Evolutionary conservation across 2,329 filamentous ascomycete genomes (phyloP), one percentile per base, ranked within the genome.

Genomic region (Colletotrichum horii): DNA sequence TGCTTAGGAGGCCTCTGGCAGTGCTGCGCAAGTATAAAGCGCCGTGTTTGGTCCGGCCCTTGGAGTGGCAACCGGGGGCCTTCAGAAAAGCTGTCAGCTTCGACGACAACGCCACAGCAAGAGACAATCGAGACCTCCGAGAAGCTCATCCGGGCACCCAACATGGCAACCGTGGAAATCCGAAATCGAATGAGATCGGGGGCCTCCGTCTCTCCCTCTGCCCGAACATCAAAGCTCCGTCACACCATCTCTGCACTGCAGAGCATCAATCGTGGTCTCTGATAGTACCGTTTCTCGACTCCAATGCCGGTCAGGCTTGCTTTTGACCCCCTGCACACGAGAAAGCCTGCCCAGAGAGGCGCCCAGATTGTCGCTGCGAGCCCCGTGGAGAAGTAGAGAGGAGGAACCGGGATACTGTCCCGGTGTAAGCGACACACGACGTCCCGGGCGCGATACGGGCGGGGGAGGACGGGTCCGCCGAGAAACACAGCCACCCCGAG

Each of bases 401-500:
- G 34, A 60, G n/a, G 55, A 75, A 68, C 56, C 38, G 64, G 56
- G 70, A 75, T 68, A 24, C 28, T 52, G 73, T 26, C 43, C 73
- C 73, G 64, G 64, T 56, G 48, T 68, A 64, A 28, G 55, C 73
- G 73, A 65, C 60, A 67, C 55, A 73, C 70, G 43, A 65, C 64
- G n/a, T 58, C n/a, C 64, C 73, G 73, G 70, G 70, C 73, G 70
- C 69, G 70, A 75, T 72, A 64, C 70, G 70, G 70, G 73, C 64
- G 69, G 62, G 73, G 66, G 43, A 68, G 22, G 38, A 75, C 70
- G 64, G 73, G 64, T 75, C 73, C 58, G 73, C 73, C 70, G 56
- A 75, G 73, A 73, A 75, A 75, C 73, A 75, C 70, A 75, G 73
- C 73, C 70, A 75, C 70, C 62, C 73, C 73, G 73, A 73, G 62